Percentiles rank a stretch among this genome's conserved stretches.
These are phyloP conservation scores for Hordeum vulgare DNA, from an alignment of 176 grass and related monocot genomes.

Conservation along the genomic window DNA sequence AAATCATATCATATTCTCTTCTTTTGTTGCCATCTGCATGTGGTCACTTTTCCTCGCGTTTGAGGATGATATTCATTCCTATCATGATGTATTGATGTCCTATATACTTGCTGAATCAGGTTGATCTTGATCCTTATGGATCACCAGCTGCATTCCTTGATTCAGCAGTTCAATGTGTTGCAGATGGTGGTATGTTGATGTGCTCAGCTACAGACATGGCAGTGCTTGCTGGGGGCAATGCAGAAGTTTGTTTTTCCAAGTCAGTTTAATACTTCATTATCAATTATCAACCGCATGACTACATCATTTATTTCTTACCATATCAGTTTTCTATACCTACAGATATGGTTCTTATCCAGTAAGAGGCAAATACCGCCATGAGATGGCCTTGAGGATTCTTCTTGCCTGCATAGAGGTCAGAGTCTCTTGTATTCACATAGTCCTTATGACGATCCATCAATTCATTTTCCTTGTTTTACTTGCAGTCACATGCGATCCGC, in stretches of 20 bases:
- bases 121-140: constrained; percentile 91
- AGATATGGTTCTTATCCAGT: constrained; percentile 89
- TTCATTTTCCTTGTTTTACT: constrained; percentile 20
- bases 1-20: not conserved
- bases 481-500: constrained; percentile 80
- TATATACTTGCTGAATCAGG: constrained; percentile 34
- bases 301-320: not conserved
- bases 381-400: constrained; percentile 93
- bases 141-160: constrained; percentile 79
- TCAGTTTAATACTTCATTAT: constrained; percentile 5
- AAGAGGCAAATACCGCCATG: constrained; percentile 89
- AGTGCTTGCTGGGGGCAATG: constrained; percentile 70
- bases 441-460: not conserved
- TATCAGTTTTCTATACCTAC: constrained; percentile 21
- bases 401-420: constrained; percentile 76
- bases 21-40: not conserved
- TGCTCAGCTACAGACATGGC: constrained; percentile 91
- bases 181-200: constrained; percentile 76
- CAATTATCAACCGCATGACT: not conserved
- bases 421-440: constrained; percentile 1
- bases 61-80: not conserved
- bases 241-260: constrained; percentile 84
- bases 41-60: not conserved
- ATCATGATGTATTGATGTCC: not conserved
- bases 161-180: constrained; percentile 71